Base-by-base conservation (phyloP, 2,329 filamentous ascomycete genomes). In the Scortechinia acanthostroma region DNA sequence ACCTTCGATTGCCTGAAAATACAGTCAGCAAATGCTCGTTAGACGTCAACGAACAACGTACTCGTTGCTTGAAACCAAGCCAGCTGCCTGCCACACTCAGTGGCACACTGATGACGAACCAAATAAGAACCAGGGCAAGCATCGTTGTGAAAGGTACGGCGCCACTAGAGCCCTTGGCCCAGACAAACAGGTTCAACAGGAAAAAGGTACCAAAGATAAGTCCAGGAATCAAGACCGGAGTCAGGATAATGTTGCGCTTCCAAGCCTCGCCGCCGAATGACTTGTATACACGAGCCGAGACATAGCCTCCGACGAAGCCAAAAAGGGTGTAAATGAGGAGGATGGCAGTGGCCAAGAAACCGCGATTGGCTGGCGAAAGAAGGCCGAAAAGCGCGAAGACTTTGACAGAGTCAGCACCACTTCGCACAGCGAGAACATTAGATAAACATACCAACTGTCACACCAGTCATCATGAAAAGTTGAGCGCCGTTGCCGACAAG, bases 111-210 rank as follows among this genome's bases (percentile, higher is more conserved):
- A 98, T 95, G 58, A 96, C 61, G 66, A 98, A 98, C 93, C 93
- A 98, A 58, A 98, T 96, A 51, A 77, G 75, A 42, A 98, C 76
- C 47, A 97, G 83, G 46, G 95, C 86, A 37, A 98, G 74, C 93
- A 98, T 98, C 6, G 93, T 98, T 2, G 86, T 89, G 59, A 98
- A 94, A 0, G 93, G 93, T 2, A 98, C 93, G 5, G 93, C 93
- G 20, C 93, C 93, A 20, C 89, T 94, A 2, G 91, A 94, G 46
- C 84, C 74, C 57, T 95, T 90, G 35, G 87, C 89, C 90, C 93
- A 97, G 35, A 98, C 81, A 71, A 98, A 96, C 40, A 98, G 76
- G 63, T 98, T 91, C 47, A 98, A 79, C 37, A 96, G 73, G 77
- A 98, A 97, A 71, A 97, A 98, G 33, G 77, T 77, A 23, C 71